phyloP scores from a whole-genome alignment of 495 filamentous ascomycete genomes.

The Hypoxylon subgilvum region DNA sequence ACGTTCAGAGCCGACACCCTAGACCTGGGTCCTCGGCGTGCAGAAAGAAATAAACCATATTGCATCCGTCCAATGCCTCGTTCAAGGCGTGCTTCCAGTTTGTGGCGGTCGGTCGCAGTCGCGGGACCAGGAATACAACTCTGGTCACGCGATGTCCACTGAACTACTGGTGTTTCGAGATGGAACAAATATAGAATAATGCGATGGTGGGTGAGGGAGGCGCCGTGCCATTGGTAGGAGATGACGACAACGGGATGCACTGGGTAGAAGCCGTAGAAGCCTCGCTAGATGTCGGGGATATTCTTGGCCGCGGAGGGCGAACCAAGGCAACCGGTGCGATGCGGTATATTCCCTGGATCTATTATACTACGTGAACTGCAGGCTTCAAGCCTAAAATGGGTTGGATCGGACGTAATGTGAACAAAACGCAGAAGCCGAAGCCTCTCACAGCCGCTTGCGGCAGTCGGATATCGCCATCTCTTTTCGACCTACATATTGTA shows the following conservation, averaged over 20 bases:
- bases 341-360: constrained; percentile 19
- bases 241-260: constrained; percentile 15
- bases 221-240: constrained; percentile 5
- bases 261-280: constrained; percentile 16
- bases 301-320: constrained; percentile 25
- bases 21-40: constrained; percentile 41
- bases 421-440: constrained; percentile 9
- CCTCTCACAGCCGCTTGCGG: constrained; percentile 1
- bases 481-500: too few species aligned
- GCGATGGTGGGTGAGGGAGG: constrained; percentile 7
- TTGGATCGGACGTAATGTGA: constrained; percentile 8
- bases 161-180: constrained; percentile 6
- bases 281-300: constrained; percentile 25
- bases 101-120: constrained; percentile 6
- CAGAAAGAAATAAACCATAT: constrained; percentile 12
- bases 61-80: constrained; percentile 21
- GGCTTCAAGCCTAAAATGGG: constrained; percentile 3
- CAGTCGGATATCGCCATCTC: constrained; percentile 10
- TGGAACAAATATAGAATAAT: constrained; percentile 31
- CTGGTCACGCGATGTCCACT: constrained; percentile 12
- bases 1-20: background rate
- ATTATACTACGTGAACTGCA: constrained; percentile 11
- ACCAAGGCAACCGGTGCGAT: constrained; percentile 7
- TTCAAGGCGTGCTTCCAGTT: constrained; percentile 14
- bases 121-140: constrained; percentile 27